Evolutionary conservation across 306 rosid genomes (phyloP).

Genomic region (Lotus japonicus): DNA sequence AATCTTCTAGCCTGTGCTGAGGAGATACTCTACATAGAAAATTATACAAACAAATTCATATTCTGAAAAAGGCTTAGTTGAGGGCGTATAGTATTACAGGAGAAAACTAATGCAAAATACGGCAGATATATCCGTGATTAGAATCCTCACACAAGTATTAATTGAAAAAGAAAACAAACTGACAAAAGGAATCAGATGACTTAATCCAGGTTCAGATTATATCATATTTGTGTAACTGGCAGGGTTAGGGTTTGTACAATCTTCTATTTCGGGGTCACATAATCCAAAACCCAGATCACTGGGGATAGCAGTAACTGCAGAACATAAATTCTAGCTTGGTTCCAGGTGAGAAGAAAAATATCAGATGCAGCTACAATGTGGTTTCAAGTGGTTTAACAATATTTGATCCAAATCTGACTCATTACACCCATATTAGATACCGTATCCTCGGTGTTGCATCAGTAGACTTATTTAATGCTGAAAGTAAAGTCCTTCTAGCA

Average conservation of each 20-base stretch:
- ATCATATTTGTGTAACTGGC: background rate
- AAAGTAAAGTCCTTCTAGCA: background rate
- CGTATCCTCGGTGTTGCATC: constrained; percentile 4
- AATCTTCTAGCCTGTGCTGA: constrained; percentile 81
- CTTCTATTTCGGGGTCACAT: background rate
- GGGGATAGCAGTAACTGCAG: background rate
- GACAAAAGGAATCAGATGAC: background rate
- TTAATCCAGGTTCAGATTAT: background rate
- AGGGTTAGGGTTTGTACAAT: background rate
- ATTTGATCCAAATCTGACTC: background rate
- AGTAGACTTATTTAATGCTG: background rate
- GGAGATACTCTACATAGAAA: constrained; percentile 66
- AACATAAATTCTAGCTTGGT: background rate
- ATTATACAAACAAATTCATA: background rate
- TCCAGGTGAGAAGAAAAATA: background rate
- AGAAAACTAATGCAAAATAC: background rate
- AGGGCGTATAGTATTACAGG: background rate
- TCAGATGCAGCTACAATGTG: background rate
- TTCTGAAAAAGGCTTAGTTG: constrained; percentile 10
- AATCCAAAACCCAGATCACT: background rate
- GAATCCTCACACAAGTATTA: background rate
- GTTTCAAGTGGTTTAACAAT: background rate
- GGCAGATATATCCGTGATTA: background rate
- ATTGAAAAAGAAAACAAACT: constrained; percentile 4
- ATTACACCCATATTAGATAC: constrained; percentile 7